Evolutionary conservation across 23 red algal genomes (phyloP).

Genomic region (Chondrus crispus): DNA sequence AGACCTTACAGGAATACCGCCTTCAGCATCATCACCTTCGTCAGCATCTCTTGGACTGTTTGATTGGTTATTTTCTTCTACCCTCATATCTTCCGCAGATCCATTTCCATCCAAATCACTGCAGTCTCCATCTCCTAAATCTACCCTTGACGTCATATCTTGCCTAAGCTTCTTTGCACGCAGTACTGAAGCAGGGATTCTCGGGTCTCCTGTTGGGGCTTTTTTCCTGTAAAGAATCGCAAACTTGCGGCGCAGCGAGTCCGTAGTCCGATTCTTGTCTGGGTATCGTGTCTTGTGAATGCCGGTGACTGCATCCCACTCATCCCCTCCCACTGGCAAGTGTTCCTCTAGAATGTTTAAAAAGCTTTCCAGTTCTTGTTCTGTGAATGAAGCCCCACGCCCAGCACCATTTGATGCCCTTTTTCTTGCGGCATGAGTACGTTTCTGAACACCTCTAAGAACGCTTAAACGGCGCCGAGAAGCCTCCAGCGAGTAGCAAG

Average conservation of each 20-base stretch:
- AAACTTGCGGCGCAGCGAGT: neutral
- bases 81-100: too few species aligned
- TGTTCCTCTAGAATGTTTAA: neutral
- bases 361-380: neutral
- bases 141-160: neutral
- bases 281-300: neutral
- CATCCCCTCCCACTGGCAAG: neutral
- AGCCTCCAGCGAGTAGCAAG: too few species aligned
- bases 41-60: too few species aligned
- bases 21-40: too few species aligned
- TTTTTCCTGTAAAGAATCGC: neutral
- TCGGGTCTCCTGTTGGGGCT: neutral
- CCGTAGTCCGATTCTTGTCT: neutral
- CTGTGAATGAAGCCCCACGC: neutral
- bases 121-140: neutral
- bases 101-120: too few species aligned
- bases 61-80: too few species aligned
- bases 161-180: neutral
- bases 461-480: too few species aligned
- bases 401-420: neutral
- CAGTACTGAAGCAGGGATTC: neutral
- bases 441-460: too few species aligned
- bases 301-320: neutral
- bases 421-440: too few species aligned
- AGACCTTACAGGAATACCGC: too few species aligned